Evolutionary conservation across 768 basidiomycete species (phyloP).

Genomic region (Agrocybe praecox): DNA sequence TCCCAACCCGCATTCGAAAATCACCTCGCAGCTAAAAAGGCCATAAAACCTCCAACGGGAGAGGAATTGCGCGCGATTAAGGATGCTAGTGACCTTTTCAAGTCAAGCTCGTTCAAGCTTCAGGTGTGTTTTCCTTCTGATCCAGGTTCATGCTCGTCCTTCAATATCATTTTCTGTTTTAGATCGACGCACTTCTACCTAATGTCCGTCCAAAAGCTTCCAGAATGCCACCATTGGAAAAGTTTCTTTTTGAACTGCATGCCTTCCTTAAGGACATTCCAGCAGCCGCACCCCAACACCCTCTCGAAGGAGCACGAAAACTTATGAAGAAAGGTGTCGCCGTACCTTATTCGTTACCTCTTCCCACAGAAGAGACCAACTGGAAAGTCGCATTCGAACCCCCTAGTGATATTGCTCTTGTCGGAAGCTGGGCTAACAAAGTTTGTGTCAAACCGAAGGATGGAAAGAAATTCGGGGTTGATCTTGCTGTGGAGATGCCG

Average conservation of each 20-base stretch:
- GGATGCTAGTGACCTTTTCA: conserved; percentile 73
- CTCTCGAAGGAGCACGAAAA: conserved; percentile 61
- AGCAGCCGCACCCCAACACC: conserved; percentile 59
- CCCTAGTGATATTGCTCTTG: conserved; percentile 75
- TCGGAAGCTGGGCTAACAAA: conserved; percentile 88
- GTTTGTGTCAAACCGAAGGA: conserved; percentile 74
- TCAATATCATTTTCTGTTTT: conserved; percentile 10
- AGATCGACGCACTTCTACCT: conserved; percentile 84
- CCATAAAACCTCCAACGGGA: conserved; percentile 62
- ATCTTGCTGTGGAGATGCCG: conserved; percentile 89
- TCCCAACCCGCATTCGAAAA: conserved; percentile 8
- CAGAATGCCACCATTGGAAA: conserved; percentile 59
- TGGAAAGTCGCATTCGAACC: conserved; percentile 87
- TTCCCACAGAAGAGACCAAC: conserved; percentile 77
- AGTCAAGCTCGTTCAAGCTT: conserved; percentile 82
- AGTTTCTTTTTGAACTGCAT: conserved; percentile 70
- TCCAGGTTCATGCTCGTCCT: neutral
- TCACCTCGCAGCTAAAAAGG: conserved; percentile 25
- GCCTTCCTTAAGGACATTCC: conserved; percentile 62
- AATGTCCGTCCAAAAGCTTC: conserved; percentile 70
- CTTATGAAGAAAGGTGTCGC: conserved; percentile 57
- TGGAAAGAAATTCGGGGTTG: conserved; percentile 65
- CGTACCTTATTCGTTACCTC: conserved; percentile 70
- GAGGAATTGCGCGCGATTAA: conserved; percentile 73
- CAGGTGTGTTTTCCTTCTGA: conserved; percentile 50